Percentiles rank a stretch among this genome's conserved stretches.
Evolutionary conservation across 2,329 filamentous ascomycete species (phyloP).

Genomic region (Ceratocystiopsis sp.): DNA sequence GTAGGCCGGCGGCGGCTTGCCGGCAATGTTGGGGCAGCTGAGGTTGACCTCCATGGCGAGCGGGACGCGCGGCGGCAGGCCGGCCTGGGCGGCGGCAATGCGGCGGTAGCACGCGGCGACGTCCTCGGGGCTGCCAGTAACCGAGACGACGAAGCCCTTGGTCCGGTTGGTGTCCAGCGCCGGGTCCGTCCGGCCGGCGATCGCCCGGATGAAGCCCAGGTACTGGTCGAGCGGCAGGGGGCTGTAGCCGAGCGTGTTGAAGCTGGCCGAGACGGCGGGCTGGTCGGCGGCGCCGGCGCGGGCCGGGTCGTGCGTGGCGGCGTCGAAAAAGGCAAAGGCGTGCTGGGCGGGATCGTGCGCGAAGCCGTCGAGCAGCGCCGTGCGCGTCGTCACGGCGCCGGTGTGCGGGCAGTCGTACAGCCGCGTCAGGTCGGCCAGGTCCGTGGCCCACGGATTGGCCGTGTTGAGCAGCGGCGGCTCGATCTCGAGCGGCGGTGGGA

Average conservation of each 20-base stretch:
- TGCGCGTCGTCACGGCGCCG: constrained; percentile 60
- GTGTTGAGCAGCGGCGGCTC: constrained; percentile 56
- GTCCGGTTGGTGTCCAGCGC: constrained; percentile 3
- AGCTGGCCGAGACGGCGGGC: constrained; percentile 21
- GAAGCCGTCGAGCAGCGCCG: constrained; percentile 48
- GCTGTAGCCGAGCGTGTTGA: constrained; percentile 64
- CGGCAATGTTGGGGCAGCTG: constrained; percentile 59
- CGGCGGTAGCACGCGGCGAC: constrained; percentile 37
- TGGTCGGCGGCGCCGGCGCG: constrained; percentile 1
- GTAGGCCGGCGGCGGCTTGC: constrained; percentile 55
- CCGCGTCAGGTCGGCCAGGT: constrained; percentile 37
- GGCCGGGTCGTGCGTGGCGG: constrained; percentile 12
- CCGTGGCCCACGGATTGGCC: constrained; percentile 60
- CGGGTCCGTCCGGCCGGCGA: constrained; percentile 17
- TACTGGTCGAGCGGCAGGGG: constrained; percentile 44
- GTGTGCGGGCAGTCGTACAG: constrained; percentile 46
- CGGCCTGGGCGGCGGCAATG: constrained; percentile 24
- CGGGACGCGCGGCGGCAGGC: constrained; percentile 17
- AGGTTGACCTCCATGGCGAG: constrained; percentile 63
- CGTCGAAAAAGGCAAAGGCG: constrained; percentile 48
- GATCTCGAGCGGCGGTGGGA: constrained; percentile 34
- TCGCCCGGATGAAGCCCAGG: constrained; percentile 34
- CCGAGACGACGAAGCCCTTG: constrained; percentile 53
- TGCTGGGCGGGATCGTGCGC: constrained; percentile 41
- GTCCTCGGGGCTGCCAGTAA: constrained; percentile 46